Conservation (phyloP, 2,329 filamentous ascomycete species). For the Falciphora oryzae region DNA sequence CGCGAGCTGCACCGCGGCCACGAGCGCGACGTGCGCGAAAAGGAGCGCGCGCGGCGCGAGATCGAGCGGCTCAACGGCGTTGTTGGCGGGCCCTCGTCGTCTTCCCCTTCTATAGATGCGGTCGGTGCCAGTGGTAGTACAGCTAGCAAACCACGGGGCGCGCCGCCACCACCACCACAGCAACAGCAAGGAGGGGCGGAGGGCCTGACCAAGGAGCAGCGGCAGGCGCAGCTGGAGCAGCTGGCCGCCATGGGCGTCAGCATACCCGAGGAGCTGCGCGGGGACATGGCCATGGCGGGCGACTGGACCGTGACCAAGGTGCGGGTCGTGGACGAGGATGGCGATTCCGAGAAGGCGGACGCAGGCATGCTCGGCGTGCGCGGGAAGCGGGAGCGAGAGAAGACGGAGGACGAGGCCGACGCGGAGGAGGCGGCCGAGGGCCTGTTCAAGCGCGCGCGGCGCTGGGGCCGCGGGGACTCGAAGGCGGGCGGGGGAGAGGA, state of each 20-base stretch:
- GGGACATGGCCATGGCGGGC: slow-evolving; percentile 80
- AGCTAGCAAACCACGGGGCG: neutral
- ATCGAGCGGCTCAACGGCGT: slow-evolving; percentile 80
- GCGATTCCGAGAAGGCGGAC: slow-evolving; percentile 33
- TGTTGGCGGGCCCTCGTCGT: slow-evolving; percentile 35
- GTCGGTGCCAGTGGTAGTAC: slow-evolving; percentile 13
- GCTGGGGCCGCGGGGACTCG: slow-evolving; percentile 42
- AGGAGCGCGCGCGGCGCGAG: slow-evolving; percentile 76
- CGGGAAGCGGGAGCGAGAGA: slow-evolving; percentile 52
- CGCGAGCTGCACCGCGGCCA: slow-evolving; percentile 82
- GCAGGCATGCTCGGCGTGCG: slow-evolving; percentile 50
- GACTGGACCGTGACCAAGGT: slow-evolving; percentile 76
- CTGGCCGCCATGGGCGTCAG: slow-evolving; percentile 81
- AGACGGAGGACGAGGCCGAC: slow-evolving; percentile 54
- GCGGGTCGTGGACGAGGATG: slow-evolving; percentile 42
- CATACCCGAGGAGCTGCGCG: slow-evolving; percentile 71
- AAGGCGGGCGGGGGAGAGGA: slow-evolving; percentile 36
- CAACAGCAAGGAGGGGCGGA: slow-evolving; percentile 22
- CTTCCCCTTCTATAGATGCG: slow-evolving; percentile 12
- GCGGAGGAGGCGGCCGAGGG: slow-evolving; percentile 53
- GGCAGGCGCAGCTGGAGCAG: slow-evolving; percentile 81
- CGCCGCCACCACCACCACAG: slow-evolving; percentile 10
- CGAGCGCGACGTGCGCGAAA: slow-evolving; percentile 74
- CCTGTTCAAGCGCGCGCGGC: slow-evolving; percentile 53
- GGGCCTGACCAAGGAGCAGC: slow-evolving; percentile 53